These are phyloP conservation scores for Alopecurus myosuroides DNA, from an alignment of 176 grass and related monocot genomes.

Conservation along the genomic window DNA sequence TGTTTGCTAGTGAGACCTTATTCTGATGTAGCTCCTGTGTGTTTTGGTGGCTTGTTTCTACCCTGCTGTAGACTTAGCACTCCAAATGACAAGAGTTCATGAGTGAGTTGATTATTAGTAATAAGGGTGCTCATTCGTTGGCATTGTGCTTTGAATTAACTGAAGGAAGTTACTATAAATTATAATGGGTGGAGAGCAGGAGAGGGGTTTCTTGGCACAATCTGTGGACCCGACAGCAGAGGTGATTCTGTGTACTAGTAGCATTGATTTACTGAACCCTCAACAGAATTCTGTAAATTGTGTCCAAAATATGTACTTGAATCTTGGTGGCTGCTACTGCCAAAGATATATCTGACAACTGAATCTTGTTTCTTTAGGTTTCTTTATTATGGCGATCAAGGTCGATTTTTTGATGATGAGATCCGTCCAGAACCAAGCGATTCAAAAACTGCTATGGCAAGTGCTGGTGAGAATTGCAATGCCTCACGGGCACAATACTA, in stretches of 20 bases:
- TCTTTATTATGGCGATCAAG: slow-evolving; percentile 79
- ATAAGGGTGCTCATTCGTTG: not conserved
- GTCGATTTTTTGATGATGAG: slow-evolving; percentile 67
- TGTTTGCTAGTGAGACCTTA: slow-evolving; percentile 1
- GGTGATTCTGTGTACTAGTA: slow-evolving; percentile 60
- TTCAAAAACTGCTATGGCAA: slow-evolving; percentile 75
- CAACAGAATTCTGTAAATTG: not conserved
- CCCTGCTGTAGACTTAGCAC: not conserved
- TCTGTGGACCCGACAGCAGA: slow-evolving; percentile 61
- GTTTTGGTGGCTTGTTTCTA: not conserved
- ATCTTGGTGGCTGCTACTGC: not conserved
- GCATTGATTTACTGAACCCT: not conserved
- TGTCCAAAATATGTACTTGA: not conserved
- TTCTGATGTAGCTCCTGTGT: not conserved
- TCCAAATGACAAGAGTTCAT: not conserved
- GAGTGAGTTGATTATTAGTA: not conserved
- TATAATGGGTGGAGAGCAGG: slow-evolving; percentile 70
- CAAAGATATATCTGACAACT: slow-evolving; percentile 19
- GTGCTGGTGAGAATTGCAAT: slow-evolving; percentile 76
- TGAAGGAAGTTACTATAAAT: slow-evolving; percentile 92
- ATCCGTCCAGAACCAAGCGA: slow-evolving; percentile 69
- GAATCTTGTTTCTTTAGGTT: slow-evolving; percentile 47
- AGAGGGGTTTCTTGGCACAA: slow-evolving; percentile 85
- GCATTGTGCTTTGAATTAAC: not conserved
- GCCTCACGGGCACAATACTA: slow-evolving; percentile 65